Percentiles rank a stretch among this genome's conserved stretches.
phyloP scores from a whole-genome alignment of 2,329 filamentous ascomycete species.

The Capronia epimyces region DNA sequence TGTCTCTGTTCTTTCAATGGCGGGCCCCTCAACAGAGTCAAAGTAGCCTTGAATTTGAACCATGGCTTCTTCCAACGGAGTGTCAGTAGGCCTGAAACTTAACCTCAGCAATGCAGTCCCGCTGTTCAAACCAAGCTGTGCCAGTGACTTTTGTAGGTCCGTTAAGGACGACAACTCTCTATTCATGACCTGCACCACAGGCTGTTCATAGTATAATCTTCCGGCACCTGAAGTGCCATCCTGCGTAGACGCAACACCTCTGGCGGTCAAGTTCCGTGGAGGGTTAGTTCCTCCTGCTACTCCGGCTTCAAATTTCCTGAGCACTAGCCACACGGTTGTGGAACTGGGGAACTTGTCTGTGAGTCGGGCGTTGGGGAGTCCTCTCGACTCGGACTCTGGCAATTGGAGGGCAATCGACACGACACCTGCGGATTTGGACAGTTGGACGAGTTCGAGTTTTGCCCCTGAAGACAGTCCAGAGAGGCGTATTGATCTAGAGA shows the following conservation, averaged over 20 bases:
- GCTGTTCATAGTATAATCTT: constrained; percentile 80
- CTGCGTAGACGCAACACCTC: constrained; percentile 63
- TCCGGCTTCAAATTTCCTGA: constrained; percentile 83
- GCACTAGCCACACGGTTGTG: constrained; percentile 79
- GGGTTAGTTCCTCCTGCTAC: constrained; percentile 55
- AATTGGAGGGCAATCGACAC: constrained; percentile 87
- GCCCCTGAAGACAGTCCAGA: constrained; percentile 78
- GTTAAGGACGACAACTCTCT: constrained; percentile 69
- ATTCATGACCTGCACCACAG: constrained; percentile 76
- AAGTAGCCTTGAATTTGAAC: constrained; percentile 65
- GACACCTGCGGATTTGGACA: constrained; percentile 75
- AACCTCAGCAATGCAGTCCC: constrained; percentile 76
- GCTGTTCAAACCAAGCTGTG: constrained; percentile 78
- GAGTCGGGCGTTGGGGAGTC: constrained; percentile 61
- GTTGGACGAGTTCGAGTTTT: constrained; percentile 84
- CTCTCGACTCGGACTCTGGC: constrained; percentile 62
- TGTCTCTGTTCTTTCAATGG: constrained; percentile 3
- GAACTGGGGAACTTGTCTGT: constrained; percentile 83
- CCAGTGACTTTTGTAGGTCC: constrained; percentile 83
- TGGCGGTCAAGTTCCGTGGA: constrained; percentile 71
- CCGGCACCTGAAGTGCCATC: constrained; percentile 56
- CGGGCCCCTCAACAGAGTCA: constrained; percentile 15
- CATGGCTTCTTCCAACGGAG: constrained; percentile 81
- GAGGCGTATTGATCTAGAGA: constrained; percentile 77
- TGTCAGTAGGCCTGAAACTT: constrained; percentile 67